Conservation (phyloP, 2,329 filamentous ascomycete genomes). For the Pseudogymnoascus sp. region DNA sequence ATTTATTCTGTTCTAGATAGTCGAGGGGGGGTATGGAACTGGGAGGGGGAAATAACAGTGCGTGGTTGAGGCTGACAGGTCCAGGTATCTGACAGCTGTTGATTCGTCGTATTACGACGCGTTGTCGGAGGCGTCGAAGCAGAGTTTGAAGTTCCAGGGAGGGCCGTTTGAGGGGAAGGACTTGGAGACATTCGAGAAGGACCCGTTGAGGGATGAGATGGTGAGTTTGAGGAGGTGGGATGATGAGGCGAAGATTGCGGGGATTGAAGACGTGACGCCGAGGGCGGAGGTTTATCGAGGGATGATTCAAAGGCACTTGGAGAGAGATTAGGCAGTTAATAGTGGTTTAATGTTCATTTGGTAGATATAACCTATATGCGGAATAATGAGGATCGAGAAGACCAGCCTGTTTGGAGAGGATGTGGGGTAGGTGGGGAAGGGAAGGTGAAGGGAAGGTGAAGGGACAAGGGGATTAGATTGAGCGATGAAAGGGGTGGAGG, state of each 20-base stretch:
- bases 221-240: conserved; percentile 33
- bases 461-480: not conserved
- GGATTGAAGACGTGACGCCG: conserved; percentile 21
- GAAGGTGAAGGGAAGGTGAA: not conserved
- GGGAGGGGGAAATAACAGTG: not conserved
- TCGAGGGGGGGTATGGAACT: not conserved
- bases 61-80: not conserved
- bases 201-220: conserved; percentile 32
- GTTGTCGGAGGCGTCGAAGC: conserved; percentile 32
- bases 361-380: too few relatives aligned
- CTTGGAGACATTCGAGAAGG: conserved; percentile 25
- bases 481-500: not conserved
- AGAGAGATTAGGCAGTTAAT: not conserved
- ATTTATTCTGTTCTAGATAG: not conserved
- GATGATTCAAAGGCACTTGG: conserved; percentile 26
- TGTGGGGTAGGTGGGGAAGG: not conserved
- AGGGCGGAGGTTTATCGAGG: conserved; percentile 24
- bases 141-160: conserved; percentile 33
- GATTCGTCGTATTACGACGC: conserved; percentile 30
- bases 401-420: not conserved
- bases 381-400: too few relatives aligned
- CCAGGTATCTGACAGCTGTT: conserved; percentile 32
- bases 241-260: conserved; percentile 31
- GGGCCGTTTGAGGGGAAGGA: conserved; percentile 30
- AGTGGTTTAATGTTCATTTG: not conserved